Conservation (phyloP, 1,284 basidiomycete species). For the Bondarzewia mesenterica region DNA sequence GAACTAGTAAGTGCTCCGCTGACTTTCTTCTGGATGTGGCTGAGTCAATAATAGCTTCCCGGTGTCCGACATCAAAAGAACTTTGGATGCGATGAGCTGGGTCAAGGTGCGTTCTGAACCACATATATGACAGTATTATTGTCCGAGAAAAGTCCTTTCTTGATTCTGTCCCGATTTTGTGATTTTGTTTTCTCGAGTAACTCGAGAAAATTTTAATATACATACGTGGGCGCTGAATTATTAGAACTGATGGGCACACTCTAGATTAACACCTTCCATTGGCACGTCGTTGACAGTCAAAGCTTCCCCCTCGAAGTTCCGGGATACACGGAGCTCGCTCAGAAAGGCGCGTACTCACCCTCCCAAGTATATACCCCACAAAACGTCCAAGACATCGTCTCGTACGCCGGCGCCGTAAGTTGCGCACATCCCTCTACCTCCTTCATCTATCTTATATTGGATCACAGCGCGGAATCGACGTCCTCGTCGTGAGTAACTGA, state of each 20-base stretch:
- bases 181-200: too few species aligned
- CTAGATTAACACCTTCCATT: constrained; percentile 69
- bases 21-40: not conserved
- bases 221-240: not conserved
- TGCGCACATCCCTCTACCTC: not conserved
- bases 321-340: constrained; percentile 53
- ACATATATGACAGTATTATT: not conserved
- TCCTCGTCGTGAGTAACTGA: constrained; percentile 49
- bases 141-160: too few species aligned
- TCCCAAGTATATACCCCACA: constrained; percentile 46
- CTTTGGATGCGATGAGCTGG: constrained; percentile 80
- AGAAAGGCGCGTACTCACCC: constrained; percentile 63
- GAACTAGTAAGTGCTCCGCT: constrained; percentile 36
- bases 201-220: too few species aligned
- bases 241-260: not conserved
- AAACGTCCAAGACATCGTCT: constrained; percentile 58
- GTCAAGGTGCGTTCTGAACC: constrained; percentile 54
- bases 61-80: constrained; percentile 58
- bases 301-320: constrained; percentile 70
- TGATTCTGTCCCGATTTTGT: too few species aligned
- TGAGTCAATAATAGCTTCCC: constrained; percentile 44
- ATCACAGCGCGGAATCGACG: constrained; percentile 9
- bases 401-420: constrained; percentile 66
- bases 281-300: constrained; percentile 74
- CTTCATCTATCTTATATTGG: not conserved